A percentile compares a stretch with the other conserved stretches of the same genome.
Conservation (phyloP, 2,329 filamentous ascomycete species). For the Cladosporium cucumerinum region DNA sequence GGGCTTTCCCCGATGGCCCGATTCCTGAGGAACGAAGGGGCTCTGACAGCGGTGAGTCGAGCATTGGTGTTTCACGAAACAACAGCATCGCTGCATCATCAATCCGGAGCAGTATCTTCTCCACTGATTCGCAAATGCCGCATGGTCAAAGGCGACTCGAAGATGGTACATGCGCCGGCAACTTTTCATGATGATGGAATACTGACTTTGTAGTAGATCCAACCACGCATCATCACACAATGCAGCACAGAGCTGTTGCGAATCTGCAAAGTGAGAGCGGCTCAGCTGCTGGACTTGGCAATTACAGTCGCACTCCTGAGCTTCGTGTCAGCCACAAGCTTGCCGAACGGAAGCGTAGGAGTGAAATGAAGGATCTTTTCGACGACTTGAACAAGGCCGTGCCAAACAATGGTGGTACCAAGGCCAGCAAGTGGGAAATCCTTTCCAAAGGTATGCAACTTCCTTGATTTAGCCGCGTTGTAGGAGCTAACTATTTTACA, state of each 20-base stretch:
- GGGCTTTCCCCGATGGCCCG: conserved; percentile 76
- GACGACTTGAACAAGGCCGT: conserved; percentile 77
- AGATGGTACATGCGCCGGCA: conserved; percentile 47
- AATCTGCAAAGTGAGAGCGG: conserved; percentile 60
- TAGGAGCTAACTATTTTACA: conserved; percentile 26
- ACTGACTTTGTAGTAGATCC: conserved; percentile 19
- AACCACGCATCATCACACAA: conserved; percentile 67
- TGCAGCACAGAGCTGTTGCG: conserved; percentile 70
- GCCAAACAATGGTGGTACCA: conserved; percentile 76
- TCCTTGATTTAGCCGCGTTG: background rate
- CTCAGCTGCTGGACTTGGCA: conserved; percentile 58
- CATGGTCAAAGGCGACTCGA: conserved; percentile 69
- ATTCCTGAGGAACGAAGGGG: conserved; percentile 51
- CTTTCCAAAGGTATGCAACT: conserved; percentile 68
- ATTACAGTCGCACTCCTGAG: conserved; percentile 79
- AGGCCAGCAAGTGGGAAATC: conserved; percentile 88
- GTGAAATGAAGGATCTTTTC: conserved; percentile 86
- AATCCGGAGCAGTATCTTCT: conserved; percentile 75
- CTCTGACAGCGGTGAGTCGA: conserved; percentile 49
- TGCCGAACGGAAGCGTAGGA: conserved; percentile 76
- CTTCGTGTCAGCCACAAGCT: conserved; percentile 80
- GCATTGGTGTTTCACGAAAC: conserved; percentile 60
- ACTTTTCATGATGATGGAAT: background rate
- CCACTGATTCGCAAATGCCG: conserved; percentile 68
- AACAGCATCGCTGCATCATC: conserved; percentile 76